Evolutionary conservation across 2,329 filamentous ascomycete genomes (phyloP).

Genomic region (Fusarium chuoi): DNA sequence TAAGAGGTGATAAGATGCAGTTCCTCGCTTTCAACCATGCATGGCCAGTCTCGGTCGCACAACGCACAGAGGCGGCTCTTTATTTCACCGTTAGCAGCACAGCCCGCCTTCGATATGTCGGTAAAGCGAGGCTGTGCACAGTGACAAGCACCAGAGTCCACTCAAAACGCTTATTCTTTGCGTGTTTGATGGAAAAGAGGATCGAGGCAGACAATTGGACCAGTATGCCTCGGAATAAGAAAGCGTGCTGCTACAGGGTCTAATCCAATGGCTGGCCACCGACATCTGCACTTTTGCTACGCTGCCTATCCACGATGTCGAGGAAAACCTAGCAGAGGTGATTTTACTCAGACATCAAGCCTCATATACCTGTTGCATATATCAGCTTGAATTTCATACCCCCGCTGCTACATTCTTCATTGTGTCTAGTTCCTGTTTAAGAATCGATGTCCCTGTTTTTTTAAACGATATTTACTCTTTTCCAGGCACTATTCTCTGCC

Average conservation of each 20-base stretch:
- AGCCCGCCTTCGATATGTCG: slow-evolving; percentile 12
- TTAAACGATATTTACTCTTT: neutral
- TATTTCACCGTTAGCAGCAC: slow-evolving; percentile 13
- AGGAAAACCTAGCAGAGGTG: slow-evolving; percentile 6
- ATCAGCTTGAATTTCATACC: neutral
- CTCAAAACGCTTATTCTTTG: slow-evolving; percentile 1
- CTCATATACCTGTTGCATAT: neutral
- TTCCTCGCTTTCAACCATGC: slow-evolving; percentile 19
- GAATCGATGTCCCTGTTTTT: neutral
- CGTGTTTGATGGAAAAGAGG: neutral
- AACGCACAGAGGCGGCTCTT: slow-evolving; percentile 18
- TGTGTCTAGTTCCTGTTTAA: neutral
- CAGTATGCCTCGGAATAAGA: slow-evolving; percentile 19
- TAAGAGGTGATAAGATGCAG: neutral
- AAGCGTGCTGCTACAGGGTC: slow-evolving; percentile 1
- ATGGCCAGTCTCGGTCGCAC: slow-evolving; percentile 16
- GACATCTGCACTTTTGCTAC: slow-evolving; percentile 22
- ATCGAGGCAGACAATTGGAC: slow-evolving; percentile 5
- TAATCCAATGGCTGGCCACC: slow-evolving; percentile 15
- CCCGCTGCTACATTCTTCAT: neutral
- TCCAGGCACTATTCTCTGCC: slow-evolving; percentile 6
- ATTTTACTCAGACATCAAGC: neutral
- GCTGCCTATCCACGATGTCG: slow-evolving; percentile 6
- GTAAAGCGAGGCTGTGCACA: slow-evolving; percentile 21
- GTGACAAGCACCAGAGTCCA: slow-evolving; percentile 1